phyloP scores from a whole-genome alignment of 352 stramenopile species.

The Saprolegnia diclina region DNA sequence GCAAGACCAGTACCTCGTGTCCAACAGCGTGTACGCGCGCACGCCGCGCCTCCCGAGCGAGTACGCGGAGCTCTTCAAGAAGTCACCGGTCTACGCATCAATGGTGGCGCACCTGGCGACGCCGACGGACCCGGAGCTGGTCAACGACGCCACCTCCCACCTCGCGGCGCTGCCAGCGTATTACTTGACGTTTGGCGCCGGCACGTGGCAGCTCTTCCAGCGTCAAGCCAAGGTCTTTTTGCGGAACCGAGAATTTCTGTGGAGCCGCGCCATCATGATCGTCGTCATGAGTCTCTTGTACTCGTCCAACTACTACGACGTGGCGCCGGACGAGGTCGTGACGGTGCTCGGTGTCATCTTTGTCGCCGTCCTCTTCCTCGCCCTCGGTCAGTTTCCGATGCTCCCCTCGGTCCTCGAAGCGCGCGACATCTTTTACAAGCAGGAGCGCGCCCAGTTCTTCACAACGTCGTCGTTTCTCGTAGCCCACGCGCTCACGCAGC shows the following conservation, averaged over 20 bases:
- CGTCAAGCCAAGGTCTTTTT: conserved; percentile 55
- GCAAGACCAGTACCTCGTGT: background rate
- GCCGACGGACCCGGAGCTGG: background rate
- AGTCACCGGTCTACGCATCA: conserved; percentile 30
- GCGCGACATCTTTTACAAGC: conserved; percentile 43
- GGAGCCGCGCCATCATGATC: conserved; percentile 34
- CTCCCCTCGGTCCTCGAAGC: conserved; percentile 46
- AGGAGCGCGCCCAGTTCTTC: conserved; percentile 46
- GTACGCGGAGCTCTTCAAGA: conserved; percentile 26
- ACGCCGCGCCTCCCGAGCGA: background rate
- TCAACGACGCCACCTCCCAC: background rate
- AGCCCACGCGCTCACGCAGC: conserved; percentile 16
- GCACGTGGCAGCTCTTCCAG: conserved; percentile 30
- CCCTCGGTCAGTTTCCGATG: conserved; percentile 40
- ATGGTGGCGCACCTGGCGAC: conserved; percentile 40
- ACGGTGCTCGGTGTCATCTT: conserved; percentile 67
- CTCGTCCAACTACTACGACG: conserved; percentile 38
- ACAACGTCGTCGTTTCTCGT: conserved; percentile 41
- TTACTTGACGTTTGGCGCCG: background rate
- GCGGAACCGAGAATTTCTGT: conserved; percentile 35
- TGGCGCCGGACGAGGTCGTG: conserved; percentile 33
- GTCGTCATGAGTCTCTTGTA: conserved; percentile 40
- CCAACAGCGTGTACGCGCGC: background rate
- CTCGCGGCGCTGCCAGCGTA: background rate
- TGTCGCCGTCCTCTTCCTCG: conserved; percentile 45